A percentile compares a stretch with the other conserved stretches of the same genome.
These are phyloP conservation scores for Russula virescens DNA, from an alignment of 768 basidiomycete genomes.

Conservation along the genomic window DNA sequence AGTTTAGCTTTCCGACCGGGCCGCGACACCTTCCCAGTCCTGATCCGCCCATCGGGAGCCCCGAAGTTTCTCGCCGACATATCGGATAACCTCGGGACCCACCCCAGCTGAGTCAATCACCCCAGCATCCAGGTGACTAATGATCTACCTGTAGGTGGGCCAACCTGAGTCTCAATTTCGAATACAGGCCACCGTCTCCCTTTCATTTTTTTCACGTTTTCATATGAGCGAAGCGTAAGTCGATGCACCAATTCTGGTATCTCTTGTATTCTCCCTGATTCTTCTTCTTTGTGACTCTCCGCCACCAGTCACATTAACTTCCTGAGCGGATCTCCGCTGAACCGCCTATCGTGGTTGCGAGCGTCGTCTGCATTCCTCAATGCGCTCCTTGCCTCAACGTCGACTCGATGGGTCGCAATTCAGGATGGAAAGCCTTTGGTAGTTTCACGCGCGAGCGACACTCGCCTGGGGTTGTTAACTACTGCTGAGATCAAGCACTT, in stretches of 20 bases:
- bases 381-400: conserved; percentile 49
- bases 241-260: conserved; percentile 6
- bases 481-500: conserved; percentile 58
- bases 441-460: conserved; percentile 32
- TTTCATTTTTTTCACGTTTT: background rate
- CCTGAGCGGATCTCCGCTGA: conserved; percentile 61
- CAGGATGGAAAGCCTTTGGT: conserved; percentile 66
- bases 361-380: conserved; percentile 72
- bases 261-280: conserved; percentile 10
- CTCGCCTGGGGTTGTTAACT: conserved; percentile 47
- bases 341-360: conserved; percentile 78
- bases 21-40: conserved; percentile 1
- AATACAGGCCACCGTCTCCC: background rate
- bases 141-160: background rate
- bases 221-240: conserved; percentile 23
- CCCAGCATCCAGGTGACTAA: background rate
- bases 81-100: background rate
- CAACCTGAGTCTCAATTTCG: background rate
- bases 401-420: conserved; percentile 76
- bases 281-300: conserved; percentile 6
- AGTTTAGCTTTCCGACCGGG: conserved; percentile 11
- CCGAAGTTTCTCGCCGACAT: background rate
- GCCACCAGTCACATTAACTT: conserved; percentile 42
- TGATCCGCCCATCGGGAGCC: conserved; percentile 9
- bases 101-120: conserved; percentile 3